Conservation (phyloP, 495 filamentous ascomycete species). For the Aspergillus sclerotioniger region DNA sequence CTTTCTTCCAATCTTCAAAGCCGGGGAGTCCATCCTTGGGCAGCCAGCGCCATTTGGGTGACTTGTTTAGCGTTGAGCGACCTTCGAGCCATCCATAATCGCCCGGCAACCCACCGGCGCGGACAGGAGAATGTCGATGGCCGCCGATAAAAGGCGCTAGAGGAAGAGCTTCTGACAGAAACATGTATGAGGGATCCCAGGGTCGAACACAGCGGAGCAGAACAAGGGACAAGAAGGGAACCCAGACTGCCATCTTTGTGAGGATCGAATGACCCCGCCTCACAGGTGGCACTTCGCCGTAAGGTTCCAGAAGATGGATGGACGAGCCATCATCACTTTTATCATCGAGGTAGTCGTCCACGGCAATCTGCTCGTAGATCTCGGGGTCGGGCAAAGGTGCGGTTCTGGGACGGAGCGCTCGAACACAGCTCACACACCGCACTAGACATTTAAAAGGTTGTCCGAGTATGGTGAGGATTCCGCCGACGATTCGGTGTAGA, state of each 20-base stretch:
- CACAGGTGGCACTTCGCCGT: constrained; percentile 5
- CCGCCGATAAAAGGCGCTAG: constrained; percentile 27
- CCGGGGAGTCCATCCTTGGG: constrained; percentile 25
- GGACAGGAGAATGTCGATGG: constrained; percentile 26
- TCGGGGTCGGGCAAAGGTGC: constrained; percentile 28
- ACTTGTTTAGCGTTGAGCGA: constrained; percentile 21
- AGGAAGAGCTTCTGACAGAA: constrained; percentile 31
- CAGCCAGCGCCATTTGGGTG: constrained; percentile 31
- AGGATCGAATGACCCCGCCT: constrained; percentile 12
- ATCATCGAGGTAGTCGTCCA: constrained; percentile 30
- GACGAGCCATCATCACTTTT: constrained; percentile 30
- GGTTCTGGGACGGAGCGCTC: constrained; percentile 11
- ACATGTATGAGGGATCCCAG: constrained; percentile 30
- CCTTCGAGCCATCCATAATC: constrained; percentile 26
- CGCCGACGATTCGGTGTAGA: constrained; percentile 28
- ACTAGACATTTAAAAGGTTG: constrained; percentile 28
- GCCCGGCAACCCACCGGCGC: constrained; percentile 21
- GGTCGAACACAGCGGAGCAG: constrained; percentile 31
- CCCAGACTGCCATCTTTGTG: constrained; percentile 18
- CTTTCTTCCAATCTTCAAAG: constrained; percentile 35
- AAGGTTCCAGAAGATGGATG: constrained; percentile 17
- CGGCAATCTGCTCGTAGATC: constrained; percentile 31
- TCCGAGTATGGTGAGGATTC: constrained; percentile 30
- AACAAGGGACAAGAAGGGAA: constrained; percentile 20
- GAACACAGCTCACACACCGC: constrained; percentile 18